Evolutionary conservation across 257 asterid species (phyloP).

Genomic region (Galeopsis tetrahit): DNA sequence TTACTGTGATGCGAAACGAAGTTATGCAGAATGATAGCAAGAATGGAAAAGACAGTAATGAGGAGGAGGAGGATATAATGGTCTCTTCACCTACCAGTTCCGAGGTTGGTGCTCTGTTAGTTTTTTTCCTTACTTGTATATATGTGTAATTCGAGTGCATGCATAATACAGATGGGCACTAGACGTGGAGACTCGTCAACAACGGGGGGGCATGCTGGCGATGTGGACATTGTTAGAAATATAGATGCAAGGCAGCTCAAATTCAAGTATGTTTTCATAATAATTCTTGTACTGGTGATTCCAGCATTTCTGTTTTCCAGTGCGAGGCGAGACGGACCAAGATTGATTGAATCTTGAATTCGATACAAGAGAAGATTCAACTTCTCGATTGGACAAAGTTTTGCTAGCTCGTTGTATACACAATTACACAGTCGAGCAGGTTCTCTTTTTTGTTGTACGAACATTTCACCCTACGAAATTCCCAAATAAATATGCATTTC

Average conservation of each 20-base stretch:
- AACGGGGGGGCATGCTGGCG: slow-evolving; percentile 22
- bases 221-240: slow-evolving; percentile 42
- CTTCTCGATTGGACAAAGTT: too few relatives aligned
- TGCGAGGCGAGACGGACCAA: not conserved
- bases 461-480: too few relatives aligned
- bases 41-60: slow-evolving; percentile 31
- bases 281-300: slow-evolving; percentile 41
- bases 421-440: not conserved
- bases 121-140: not conserved
- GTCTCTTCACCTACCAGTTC: slow-evolving; percentile 36
- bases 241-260: slow-evolving; percentile 57
- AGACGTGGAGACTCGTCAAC: slow-evolving; percentile 25
- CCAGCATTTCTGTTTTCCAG: slow-evolving; percentile 43
- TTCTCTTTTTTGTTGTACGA: not conserved
- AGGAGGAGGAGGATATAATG: slow-evolving; percentile 15
- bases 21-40: slow-evolving; percentile 24
- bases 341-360: slow-evolving; percentile 4
- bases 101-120: slow-evolving; percentile 38
- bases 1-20: slow-evolving; percentile 33
- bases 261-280: slow-evolving; percentile 40
- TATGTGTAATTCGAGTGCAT: not conserved
- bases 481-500: too few relatives aligned
- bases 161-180: slow-evolving; percentile 31
- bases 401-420: too few relatives aligned
- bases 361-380: not conserved